Base-by-base conservation (phyloP, 2,329 filamentous ascomycete species). In the Penicillium olsonii region DNA sequence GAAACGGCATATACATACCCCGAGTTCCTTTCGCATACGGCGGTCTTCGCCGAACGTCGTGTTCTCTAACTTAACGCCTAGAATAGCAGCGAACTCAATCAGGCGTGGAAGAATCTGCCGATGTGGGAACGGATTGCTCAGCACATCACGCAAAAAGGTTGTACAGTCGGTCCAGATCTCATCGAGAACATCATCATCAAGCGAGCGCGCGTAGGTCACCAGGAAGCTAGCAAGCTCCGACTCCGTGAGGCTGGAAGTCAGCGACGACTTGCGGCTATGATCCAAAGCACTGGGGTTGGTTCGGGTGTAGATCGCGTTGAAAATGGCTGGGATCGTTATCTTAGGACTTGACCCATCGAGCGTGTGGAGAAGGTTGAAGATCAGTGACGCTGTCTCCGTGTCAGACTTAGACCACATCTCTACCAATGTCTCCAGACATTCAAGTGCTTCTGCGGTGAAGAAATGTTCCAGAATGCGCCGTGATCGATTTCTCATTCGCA, bases 91-190 rank as follows among this genome's bases (percentile, higher is more conserved):
- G 64, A 97, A 96, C 61, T 95, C 89, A 11, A 99, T 76, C 37
- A 99, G 75, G 43, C 87, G 85, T 6, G 94, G 89, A 33, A 99
- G 73, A 7, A 92, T 92, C 65, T 96, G 92, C 48, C 94, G 82
- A 72, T 99, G 92, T 2, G 94, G 94, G 63, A 99, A 90, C 1
- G 94, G 95, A 64, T 99, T 99, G 19, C 87, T 85, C 22, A 99
- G 78, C 22, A 99, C 82, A 66, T 99, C 95, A 55, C 85, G 87
- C 52, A 97, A 71, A 69, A 99, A 99, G 0, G 87, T 83, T 63
- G 92, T 90, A 68, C 92, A 99, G 67, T 99, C 92, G 34, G 85
- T 81, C 94, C 94, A 99, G 41, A 99, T 96, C 71, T 99, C 94
- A 63, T 99, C 94, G 81, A 96, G 92, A 14, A 94, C 88, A 74